Evolutionary conservation across 2,329 filamentous ascomycete genomes (phyloP).

Genomic region (Coleophoma eucalyptorum): DNA sequence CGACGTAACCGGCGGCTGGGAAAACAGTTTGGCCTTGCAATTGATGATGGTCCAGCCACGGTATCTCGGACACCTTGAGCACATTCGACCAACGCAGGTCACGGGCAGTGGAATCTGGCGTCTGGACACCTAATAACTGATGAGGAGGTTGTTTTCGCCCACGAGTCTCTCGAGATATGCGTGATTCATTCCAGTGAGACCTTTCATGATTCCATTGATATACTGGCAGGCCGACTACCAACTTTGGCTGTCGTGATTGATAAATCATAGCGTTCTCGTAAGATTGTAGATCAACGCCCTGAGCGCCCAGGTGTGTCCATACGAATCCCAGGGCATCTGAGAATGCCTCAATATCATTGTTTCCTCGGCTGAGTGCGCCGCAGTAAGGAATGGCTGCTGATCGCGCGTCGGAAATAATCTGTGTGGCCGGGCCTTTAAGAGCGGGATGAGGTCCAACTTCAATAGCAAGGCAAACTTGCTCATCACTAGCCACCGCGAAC

Average conservation of each 20-base stretch:
- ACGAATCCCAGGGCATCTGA: conserved; percentile 9
- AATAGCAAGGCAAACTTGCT: conserved; percentile 6
- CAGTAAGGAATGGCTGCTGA: conserved; percentile 6
- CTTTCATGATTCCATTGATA: conserved; percentile 8
- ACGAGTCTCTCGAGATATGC: conserved; percentile 1
- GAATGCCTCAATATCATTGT: conserved; percentile 5
- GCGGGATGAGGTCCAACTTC: conserved; percentile 20
- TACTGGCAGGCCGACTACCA: not conserved
- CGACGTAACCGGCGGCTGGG: conserved; percentile 42
- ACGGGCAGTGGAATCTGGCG: not conserved
- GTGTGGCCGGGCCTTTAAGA: conserved; percentile 12
- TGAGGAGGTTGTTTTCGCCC: conserved; percentile 4
- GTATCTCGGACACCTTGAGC: conserved; percentile 24
- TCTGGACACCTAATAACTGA: conserved; percentile 7
- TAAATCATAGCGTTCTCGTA: not conserved
- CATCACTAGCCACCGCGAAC: conserved; percentile 3
- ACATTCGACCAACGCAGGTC: conserved; percentile 3
- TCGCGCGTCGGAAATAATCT: conserved; percentile 11
- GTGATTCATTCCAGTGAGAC: conserved; percentile 11
- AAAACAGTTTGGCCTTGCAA: conserved; percentile 32
- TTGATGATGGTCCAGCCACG: conserved; percentile 43
- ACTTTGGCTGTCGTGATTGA: not conserved
- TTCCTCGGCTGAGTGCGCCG: conserved; percentile 8
- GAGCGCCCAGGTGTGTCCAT: conserved; percentile 12
- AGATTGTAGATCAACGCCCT: conserved; percentile 19